These are phyloP conservation scores for Rhytidiadelphus loreus DNA, from an alignment of 225 moss, liverwort and hornwort species.

Conservation along the genomic window DNA sequence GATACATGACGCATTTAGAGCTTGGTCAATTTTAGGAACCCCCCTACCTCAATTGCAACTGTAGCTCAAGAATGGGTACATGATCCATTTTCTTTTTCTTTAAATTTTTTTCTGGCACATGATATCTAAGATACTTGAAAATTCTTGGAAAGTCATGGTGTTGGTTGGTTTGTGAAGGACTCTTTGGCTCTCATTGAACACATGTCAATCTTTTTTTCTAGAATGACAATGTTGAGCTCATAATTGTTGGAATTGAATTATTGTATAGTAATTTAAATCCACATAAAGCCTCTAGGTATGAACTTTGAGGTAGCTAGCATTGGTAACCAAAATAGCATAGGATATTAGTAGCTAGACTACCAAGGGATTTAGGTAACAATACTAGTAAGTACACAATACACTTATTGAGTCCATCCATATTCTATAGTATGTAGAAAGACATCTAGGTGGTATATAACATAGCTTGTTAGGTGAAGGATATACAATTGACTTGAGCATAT, in stretches of 20 bases:
- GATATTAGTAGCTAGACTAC: not conserved
- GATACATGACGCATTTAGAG: fast-evolving
- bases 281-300: fast-evolving
- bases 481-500: not conserved
- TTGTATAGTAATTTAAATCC: not conserved
- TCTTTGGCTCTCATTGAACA: too few species aligned
- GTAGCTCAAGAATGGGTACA: not conserved
- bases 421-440: too few species aligned
- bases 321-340: not conserved
- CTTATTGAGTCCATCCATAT: too few species aligned
- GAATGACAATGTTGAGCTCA: not conserved
- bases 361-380: fast-evolving
- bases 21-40: not conserved
- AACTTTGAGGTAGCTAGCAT: not conserved
- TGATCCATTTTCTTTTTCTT: too few species aligned
- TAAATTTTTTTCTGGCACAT: too few species aligned
- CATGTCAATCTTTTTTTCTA: not conserved
- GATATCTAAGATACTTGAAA: not conserved
- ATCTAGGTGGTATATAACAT: too few species aligned
- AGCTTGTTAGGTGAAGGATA: too few species aligned
- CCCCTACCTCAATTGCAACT: too few species aligned
- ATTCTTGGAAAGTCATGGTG: not conserved
- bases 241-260: not conserved
- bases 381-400: not conserved
- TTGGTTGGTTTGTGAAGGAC: not conserved